Evolutionary conservation across 805 yeast species (phyloP).

Genomic region (Clavispora phyllophila): DNA sequence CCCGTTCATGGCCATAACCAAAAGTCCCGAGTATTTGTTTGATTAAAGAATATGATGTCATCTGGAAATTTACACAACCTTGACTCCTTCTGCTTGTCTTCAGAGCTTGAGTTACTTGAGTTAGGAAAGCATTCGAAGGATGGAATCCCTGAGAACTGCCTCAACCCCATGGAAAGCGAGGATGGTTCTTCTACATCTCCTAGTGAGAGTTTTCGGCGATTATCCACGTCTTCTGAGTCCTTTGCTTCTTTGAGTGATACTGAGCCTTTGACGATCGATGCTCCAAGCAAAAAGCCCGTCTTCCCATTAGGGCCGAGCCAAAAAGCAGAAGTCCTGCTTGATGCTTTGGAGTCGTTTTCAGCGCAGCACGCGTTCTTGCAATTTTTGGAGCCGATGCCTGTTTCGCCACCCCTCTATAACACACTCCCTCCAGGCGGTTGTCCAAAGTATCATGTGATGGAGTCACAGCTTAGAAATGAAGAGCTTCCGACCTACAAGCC

Average conservation of each 20-base stretch:
- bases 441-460: conserved; percentile 31
- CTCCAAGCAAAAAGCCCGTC: neutral
- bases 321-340: neutral
- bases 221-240: neutral
- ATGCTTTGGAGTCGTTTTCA: neutral
- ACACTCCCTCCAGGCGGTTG: conserved; percentile 42
- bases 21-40: neutral
- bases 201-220: neutral
- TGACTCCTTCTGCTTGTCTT: neutral
- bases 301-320: neutral
- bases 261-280: neutral
- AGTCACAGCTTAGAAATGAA: conserved; percentile 21
- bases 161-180: neutral
- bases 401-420: conserved; percentile 33
- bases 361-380: conserved; percentile 16
- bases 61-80: neutral
- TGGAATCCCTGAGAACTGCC: neutral
- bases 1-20: neutral
- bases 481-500: conserved; percentile 62
- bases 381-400: conserved; percentile 36
- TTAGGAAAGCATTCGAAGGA: neutral
- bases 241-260: neutral
- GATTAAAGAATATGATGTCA: neutral
- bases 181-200: neutral
- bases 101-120: neutral